Conservation (phyloP, 208 protist genomes). For the Trypanosoma platydactyli region DNA sequence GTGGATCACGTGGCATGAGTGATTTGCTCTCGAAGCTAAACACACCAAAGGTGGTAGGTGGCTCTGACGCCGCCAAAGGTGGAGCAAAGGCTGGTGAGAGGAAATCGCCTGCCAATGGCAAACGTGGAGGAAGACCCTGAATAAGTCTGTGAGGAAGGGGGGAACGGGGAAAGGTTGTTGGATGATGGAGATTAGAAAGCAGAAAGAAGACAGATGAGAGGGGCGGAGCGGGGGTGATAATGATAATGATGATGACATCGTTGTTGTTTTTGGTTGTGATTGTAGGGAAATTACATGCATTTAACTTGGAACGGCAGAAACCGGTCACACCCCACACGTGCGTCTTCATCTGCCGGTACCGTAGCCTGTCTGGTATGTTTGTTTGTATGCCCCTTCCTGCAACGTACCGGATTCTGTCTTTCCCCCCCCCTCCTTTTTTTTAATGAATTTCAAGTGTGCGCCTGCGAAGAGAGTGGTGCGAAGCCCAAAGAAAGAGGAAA, state of each 20-base stretch:
- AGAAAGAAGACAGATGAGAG: neutral
- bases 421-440: neutral
- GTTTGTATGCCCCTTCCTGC: neutral
- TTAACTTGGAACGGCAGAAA: no score
- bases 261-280: no score
- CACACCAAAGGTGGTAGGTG: conserved; percentile 28
- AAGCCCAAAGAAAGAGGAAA: neutral
- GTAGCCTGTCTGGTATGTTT: no score
- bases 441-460: no score
- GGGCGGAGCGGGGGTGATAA: no score
- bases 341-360: no score
- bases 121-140: conserved; percentile 8
- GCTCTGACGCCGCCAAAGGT: neutral
- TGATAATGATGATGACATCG: no score
- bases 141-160: neutral
- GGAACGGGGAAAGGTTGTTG: neutral
- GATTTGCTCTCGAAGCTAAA: conserved; percentile 36
- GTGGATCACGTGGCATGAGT: conserved; percentile 34
- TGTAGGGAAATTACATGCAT: no score
- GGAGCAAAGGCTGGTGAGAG: neutral
- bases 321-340: no score
- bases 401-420: neutral
- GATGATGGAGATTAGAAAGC: neutral
- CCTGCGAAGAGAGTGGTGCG: no score
- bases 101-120: neutral